These are phyloP conservation scores for Penicillium fimorum DNA, from an alignment of 495 filamentous ascomycete genomes.

Conservation along the genomic window DNA sequence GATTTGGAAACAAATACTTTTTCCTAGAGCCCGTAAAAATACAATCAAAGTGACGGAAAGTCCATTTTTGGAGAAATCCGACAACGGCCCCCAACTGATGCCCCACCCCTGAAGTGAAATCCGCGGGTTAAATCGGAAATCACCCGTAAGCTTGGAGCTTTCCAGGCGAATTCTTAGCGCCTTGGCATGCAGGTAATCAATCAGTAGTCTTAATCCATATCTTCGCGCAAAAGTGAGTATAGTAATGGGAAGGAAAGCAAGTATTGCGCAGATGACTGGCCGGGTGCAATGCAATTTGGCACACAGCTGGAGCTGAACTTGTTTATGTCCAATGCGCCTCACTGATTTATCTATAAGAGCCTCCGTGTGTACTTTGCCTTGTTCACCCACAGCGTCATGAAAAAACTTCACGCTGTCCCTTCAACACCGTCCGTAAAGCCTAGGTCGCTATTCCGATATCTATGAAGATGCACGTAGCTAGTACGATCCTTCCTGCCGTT, in stretches of 20 bases:
- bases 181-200: neutral
- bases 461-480: neutral
- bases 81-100: neutral
- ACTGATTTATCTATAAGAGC: too few species aligned
- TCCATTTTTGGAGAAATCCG: neutral
- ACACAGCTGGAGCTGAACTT: too few species aligned
- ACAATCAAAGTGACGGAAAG: neutral
- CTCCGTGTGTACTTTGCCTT: too few species aligned
- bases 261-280: neutral
- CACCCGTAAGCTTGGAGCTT: too few species aligned
- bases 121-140: too few species aligned
- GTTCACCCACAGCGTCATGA: too few species aligned
- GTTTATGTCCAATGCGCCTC: too few species aligned
- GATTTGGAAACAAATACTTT: neutral
- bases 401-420: neutral
- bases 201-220: neutral
- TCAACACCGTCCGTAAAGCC: neutral
- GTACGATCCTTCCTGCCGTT: neutral
- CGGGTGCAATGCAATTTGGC: too few species aligned
- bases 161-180: neutral
- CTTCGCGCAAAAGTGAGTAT: neutral
- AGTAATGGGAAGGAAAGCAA: neutral
- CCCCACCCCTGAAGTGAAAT: too few species aligned
- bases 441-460: neutral
- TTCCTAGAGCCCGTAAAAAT: neutral